Evolutionary conservation across 768 basidiomycete species (phyloP).

Genomic region (Boletus vinaceobasis): DNA sequence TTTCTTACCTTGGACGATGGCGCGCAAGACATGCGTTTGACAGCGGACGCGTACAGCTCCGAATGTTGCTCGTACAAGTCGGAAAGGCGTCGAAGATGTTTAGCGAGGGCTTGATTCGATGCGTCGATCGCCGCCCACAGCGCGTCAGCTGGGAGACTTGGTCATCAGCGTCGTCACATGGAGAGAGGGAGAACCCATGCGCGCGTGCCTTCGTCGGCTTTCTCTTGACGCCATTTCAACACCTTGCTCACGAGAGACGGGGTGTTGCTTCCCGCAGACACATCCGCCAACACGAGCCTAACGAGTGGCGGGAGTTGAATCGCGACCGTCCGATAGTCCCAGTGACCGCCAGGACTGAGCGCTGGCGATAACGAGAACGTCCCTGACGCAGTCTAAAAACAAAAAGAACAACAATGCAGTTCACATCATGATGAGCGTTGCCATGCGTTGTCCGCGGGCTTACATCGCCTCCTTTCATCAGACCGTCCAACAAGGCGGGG

Average conservation of each 20-base stretch:
- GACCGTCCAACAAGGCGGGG: constrained; percentile 40
- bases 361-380: constrained; percentile 43
- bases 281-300: constrained; percentile 88
- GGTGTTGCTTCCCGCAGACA: constrained; percentile 94
- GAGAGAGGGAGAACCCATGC: not conserved
- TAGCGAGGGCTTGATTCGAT: constrained; percentile 57
- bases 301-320: constrained; percentile 84
- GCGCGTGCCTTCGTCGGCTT: constrained; percentile 49
- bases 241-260: constrained; percentile 92
- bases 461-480: constrained; percentile 26
- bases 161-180: not conserved
- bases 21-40: constrained; percentile 60
- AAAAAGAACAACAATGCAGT: not conserved
- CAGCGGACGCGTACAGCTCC: constrained; percentile 48
- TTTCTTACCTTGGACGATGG: constrained; percentile 50
- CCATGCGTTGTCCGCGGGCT: constrained; percentile 1
- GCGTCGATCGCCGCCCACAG: constrained; percentile 65
- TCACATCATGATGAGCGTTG: not conserved
- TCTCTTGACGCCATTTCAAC: constrained; percentile 78
- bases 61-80: constrained; percentile 47
- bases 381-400: constrained; percentile 12
- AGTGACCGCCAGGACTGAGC: constrained; percentile 53
- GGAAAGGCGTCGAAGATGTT: constrained; percentile 49
- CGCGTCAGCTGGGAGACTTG: constrained; percentile 44
- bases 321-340: constrained; percentile 68